Base-by-base conservation (phyloP, 1,139 yeast species). In the Blastobotrys malaysiensis region DNA sequence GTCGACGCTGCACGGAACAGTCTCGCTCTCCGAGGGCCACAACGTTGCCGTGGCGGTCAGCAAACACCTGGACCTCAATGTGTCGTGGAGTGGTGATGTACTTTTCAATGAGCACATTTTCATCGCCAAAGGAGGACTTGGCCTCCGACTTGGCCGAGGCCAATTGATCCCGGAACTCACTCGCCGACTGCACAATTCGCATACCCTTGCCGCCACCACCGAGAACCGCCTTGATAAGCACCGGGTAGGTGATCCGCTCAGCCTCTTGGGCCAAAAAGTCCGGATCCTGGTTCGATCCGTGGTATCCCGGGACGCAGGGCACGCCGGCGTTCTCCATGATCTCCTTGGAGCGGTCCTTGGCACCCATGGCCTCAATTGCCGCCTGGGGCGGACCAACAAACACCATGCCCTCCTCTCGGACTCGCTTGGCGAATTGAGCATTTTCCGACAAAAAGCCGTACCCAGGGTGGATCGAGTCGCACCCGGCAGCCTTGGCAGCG, bases 191-290 rank as follows among this genome's bases (percentile, higher is more conserved):
- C 45, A 74, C 77, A 39, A 76, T 75, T 57, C 77, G 73, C 65
- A 77, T 67, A 5, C 81, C 80, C 73, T 77, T 77, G 22, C 81
- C 81, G 43, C 81, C 81, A 24, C 81, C 81, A 44, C 81, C 81
- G 5, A 77, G 75, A n/a, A 78, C 75, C 22, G 81, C 78, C 61
- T 77, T 77, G 58, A 77, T 66, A 60, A 77, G 73, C 1, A 77
- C 74, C 0, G 81, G 81, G 58, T 72, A 77, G 0, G 77, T 78
- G 52, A 77, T 77, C 46, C 64, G 61, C 3, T 64, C 57, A 11
- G 80, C 79, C 46, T 68, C 67, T 7, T 58, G 55, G 5, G 69
- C 60, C 39, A 77, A 66, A 45, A 66, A 69, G 2, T 64, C 63
- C 1, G 67, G 62, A 45, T 69, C 71, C 43, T 67, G 70, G 53